These are phyloP conservation scores for Cicer chorassanicum DNA, from an alignment of 306 rosid genomes.

Conservation along the genomic window DNA sequence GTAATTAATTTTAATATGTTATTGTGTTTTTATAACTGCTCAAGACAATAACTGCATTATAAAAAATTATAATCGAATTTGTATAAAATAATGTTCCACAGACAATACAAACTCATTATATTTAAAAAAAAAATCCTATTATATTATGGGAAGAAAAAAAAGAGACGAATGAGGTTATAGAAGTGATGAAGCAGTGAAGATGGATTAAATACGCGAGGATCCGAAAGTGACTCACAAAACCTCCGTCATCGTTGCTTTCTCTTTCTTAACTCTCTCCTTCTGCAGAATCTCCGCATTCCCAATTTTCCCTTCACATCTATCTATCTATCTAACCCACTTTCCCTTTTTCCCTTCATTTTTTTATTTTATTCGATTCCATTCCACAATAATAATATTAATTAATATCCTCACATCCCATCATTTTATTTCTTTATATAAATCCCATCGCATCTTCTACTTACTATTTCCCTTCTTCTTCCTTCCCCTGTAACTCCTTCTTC, in stretches of 20 bases:
- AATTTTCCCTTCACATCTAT: slow-evolving; percentile 40
- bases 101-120: too few relatives aligned
- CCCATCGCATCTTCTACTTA: slow-evolving; percentile 8
- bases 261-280: not conserved
- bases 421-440: too few relatives aligned
- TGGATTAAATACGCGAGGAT: slow-evolving; percentile 74
- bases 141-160: too few relatives aligned
- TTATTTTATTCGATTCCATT: not conserved
- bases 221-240: slow-evolving; percentile 56
- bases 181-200: slow-evolving; percentile 3
- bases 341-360: not conserved
- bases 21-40: too few relatives aligned
- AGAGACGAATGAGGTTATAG: not conserved
- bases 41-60: too few relatives aligned
- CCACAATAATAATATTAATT: not conserved
- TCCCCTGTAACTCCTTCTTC: not conserved
- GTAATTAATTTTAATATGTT: too few relatives aligned
- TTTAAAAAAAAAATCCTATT: not conserved
- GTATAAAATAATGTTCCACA: not conserved
- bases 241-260: slow-evolving; percentile 49
- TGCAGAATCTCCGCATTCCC: slow-evolving; percentile 64
- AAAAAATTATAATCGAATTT: too few relatives aligned
- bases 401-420: not conserved
- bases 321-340: slow-evolving; percentile 33
- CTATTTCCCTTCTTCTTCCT: slow-evolving; percentile 23